Evolutionary conservation across 768 basidiomycete species (phyloP), one percentile per base, ranked within the genome.

Genomic region (Leccinum olivaceopallidum): DNA sequence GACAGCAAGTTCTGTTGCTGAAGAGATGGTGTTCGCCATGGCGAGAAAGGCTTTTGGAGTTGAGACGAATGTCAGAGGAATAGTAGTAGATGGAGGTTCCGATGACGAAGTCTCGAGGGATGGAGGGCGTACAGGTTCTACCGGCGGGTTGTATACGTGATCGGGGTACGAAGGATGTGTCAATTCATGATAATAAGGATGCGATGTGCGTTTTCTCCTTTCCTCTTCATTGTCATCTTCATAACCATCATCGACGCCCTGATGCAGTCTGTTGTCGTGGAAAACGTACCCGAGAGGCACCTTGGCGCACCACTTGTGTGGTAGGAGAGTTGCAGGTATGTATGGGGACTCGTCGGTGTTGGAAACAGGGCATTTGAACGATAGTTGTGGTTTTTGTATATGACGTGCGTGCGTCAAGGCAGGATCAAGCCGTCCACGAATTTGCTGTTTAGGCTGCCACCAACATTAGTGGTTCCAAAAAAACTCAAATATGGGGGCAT

Each of bases 111-210:
- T 77, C 10, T 86, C 85, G 55, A 96, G 86, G 2, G 87, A 69
- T 51, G 75, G 65, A 50, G 89, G 86, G 0, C 75, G 74, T 1
- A 80, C 76, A 1, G 92, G 86, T 0, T 79, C 73, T 5, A 78
- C 63, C 5, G 77, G 72, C 18, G 77, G 73, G 39, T 75, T 69
- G 75, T 88, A 93, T 75, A 93, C 83, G n/a, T 81, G 81, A 0
- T 82, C 68, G 16, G 92, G 91, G 65, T 91, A 90, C 1, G 79
- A 73, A 10, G 91, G 78, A 71, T 94, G 86, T 13, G 79, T 82
- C 55, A 95, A 90, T 73, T 96, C 95, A 68, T 91, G 87, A 56
- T 82, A 85, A 73, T 98, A 98, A 1, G 94, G 94, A 74, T 96
- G 92, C 14, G 73, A 70, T 36, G 73, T 67, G 55, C 70, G 70